Evolutionary conservation across 176 grass and related monocot species (phyloP).

Genomic region (Triticum urartu): DNA sequence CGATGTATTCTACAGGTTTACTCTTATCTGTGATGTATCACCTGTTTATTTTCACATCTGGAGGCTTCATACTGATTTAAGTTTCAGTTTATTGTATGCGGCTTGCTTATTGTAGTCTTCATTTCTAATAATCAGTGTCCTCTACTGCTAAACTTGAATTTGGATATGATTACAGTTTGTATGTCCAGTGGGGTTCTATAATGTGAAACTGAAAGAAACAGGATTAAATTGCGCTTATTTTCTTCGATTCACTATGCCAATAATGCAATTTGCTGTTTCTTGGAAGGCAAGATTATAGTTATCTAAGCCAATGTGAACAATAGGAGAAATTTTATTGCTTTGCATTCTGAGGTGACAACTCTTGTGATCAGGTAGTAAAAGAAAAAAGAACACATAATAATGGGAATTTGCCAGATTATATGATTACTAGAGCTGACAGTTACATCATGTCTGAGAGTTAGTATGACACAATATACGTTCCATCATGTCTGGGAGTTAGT

Average conservation of each 20-base stretch:
- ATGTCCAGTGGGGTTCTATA: not conserved
- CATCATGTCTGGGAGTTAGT: too few species aligned
- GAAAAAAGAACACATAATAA: not conserved
- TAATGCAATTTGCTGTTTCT: not conserved
- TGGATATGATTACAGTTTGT: not conserved
- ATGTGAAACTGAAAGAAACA: not conserved
- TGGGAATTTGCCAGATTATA: not conserved
- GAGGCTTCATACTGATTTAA: not conserved
- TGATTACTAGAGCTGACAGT: not conserved
- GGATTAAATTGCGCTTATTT: not conserved
- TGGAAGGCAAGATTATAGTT: not conserved
- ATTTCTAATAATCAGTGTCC: not conserved
- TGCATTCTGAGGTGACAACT: not conserved
- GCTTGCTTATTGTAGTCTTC: not conserved
- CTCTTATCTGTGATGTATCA: not conserved
- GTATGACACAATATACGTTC: too few species aligned
- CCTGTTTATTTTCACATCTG: not conserved
- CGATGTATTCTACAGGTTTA: not conserved
- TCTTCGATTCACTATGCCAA: not conserved
- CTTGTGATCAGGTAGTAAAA: not conserved
- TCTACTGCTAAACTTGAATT: not conserved
- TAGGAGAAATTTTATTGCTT: not conserved
- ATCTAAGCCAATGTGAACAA: not conserved
- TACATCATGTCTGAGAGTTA: not conserved
- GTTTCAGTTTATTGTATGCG: not conserved